Evolutionary conservation across 2,329 filamentous ascomycete genomes (phyloP).

Genomic region (Aureobasidium musti): DNA sequence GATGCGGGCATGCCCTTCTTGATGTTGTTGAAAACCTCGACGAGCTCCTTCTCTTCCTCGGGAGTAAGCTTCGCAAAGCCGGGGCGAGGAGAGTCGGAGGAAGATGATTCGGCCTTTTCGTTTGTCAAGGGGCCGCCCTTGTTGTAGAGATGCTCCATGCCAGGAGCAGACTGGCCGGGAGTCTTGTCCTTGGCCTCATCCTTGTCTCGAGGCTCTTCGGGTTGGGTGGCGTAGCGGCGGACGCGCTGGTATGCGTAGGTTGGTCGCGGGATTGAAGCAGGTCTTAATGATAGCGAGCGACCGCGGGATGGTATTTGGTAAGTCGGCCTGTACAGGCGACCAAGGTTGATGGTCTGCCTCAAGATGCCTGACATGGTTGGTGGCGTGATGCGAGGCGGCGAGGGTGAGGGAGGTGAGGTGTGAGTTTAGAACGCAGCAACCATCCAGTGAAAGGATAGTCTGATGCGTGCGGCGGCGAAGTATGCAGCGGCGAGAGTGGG

Average conservation of each 20-base stretch:
- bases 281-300: constrained; percentile 41
- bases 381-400: constrained; percentile 22
- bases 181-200: constrained; percentile 42
- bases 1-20: constrained; percentile 61
- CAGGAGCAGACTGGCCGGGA: constrained; percentile 44
- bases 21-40: constrained; percentile 58
- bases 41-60: constrained; percentile 60
- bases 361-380: constrained; percentile 41
- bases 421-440: background rate
- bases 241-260: constrained; percentile 48
- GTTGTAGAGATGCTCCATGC: constrained; percentile 51
- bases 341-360: constrained; percentile 41
- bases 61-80: constrained; percentile 52
- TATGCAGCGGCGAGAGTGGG: background rate
- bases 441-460: constrained; percentile 16
- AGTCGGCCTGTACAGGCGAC: constrained; percentile 41
- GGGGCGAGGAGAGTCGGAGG: constrained; percentile 30
- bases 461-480: background rate
- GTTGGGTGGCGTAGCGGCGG: constrained; percentile 49
- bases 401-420: background rate
- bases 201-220: constrained; percentile 49
- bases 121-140: constrained; percentile 46
- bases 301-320: constrained; percentile 40
- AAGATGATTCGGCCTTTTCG: constrained; percentile 39
- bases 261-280: constrained; percentile 47